Percentiles rank a stretch among this genome's conserved stretches.
Conservation (phyloP, 2,329 filamentous ascomycete genomes). For the Trichoderma brevicompactum region DNA sequence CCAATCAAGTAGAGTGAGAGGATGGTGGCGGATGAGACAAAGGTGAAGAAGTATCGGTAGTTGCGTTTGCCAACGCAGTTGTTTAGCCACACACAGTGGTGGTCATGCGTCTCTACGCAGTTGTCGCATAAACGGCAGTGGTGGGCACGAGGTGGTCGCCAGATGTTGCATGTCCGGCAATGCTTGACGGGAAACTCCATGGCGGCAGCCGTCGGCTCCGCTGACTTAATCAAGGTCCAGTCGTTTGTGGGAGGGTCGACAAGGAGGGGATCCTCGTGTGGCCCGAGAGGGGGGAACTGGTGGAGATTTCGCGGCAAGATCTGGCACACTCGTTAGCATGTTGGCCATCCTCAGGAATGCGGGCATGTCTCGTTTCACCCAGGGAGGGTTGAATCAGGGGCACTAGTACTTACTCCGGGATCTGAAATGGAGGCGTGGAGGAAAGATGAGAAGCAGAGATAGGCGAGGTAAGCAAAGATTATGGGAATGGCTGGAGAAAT, state of each 20-base stretch:
- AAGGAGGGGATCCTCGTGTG: conserved; percentile 78
- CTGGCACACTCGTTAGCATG: conserved; percentile 50
- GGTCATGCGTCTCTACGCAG: conserved; percentile 95
- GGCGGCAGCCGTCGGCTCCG: conserved; percentile 73
- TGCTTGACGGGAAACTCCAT: conserved; percentile 99
- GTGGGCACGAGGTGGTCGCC: conserved; percentile 92
- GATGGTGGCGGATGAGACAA: conserved; percentile 78
- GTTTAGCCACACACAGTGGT: conserved; percentile 99
- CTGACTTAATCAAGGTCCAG: conserved; percentile 89
- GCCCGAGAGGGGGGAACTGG: conserved; percentile 75
- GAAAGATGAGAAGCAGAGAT: conserved; percentile 90
- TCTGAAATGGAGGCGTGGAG: conserved; percentile 90
- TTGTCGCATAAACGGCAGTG: conserved; percentile 97
- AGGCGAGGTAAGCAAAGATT: conserved; percentile 88
- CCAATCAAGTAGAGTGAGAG: conserved; percentile 76
- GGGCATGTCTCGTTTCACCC: neutral
- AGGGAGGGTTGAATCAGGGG: neutral
- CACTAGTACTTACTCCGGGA: conserved; percentile 74
- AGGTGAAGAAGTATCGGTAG: conserved; percentile 96
- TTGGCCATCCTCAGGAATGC: neutral
- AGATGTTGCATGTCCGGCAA: conserved; percentile 96
- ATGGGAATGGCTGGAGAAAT: conserved; percentile 88
- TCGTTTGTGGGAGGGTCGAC: conserved; percentile 86
- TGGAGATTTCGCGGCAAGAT: conserved; percentile 93
- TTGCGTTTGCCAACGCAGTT: conserved; percentile 97